A percentile compares a stretch with the other conserved stretches of the same genome.
Conservation (phyloP, 2,329 filamentous ascomycete species). For the Trichoderma lentiforme region DNA sequence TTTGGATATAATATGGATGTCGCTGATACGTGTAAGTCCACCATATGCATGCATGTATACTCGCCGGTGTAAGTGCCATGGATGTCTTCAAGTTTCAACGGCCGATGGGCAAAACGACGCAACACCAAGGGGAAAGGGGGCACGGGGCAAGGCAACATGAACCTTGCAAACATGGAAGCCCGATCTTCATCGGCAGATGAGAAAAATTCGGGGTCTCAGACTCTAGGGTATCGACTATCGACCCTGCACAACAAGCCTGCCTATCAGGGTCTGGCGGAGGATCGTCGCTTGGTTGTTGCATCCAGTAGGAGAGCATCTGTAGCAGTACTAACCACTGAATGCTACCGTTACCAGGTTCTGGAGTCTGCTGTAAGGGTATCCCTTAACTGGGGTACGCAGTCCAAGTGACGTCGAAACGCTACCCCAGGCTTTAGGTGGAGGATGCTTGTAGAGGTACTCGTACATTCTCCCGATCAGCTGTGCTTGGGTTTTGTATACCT, state of each 20-base stretch:
- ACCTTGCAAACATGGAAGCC: neutral
- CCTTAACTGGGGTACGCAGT: neutral
- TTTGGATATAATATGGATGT: neutral
- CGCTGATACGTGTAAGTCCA: neutral
- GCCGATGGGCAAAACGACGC: neutral
- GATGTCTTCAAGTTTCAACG: neutral
- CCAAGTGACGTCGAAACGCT: constrained; percentile 1
- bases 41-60: neutral
- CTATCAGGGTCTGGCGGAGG: constrained; percentile 6
- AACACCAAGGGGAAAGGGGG: neutral
- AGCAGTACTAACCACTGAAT: neutral
- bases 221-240: constrained; percentile 1
- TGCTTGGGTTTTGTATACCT: neutral
- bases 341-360: neutral
- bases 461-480: neutral
- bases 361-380: neutral
- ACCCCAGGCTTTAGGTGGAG: neutral
- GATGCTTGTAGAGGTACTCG: neutral
- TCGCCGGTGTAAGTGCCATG: neutral
- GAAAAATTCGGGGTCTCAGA: constrained; percentile 3
- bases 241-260: neutral
- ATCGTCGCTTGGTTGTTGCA: constrained; percentile 5
- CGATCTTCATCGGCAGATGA: constrained; percentile 15
- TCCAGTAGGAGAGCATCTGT: neutral
- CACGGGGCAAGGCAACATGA: neutral